Evolutionary conservation across 169 alveolate species (phyloP), one percentile per base, ranked within the genome.

Genomic region (Plasmodium falciparum): DNA sequence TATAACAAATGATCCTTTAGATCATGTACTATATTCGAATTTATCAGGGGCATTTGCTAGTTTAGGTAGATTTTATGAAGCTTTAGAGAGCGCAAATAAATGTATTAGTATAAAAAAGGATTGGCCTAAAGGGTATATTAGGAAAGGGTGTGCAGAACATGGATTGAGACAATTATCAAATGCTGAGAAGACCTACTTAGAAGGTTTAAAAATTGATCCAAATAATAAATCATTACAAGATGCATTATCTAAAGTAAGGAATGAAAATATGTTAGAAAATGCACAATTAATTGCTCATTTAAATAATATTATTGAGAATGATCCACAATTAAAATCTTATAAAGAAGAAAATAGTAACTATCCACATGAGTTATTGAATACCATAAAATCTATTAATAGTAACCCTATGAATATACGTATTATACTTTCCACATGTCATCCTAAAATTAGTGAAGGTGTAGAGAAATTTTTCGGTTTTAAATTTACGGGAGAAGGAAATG

Each of bases 41-140:
- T 92, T 99, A 74, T 96, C 99, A 5, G 99, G 98, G 20, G 98
- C 98, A 29, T 97, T 95, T 74, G 97, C 97, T 62, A 95, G 98
- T 65, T 74, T 97, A 65, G 71, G 93, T 33, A 91, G 95, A 88
- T 97, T 88, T 88, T 95, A 96, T 26, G 96, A 97, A 72, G 99
- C 99, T 15, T 92, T 97, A 61, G 95, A 89, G 11, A 99, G 96
- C 88, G 99, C 99, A 17, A 96, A 93, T 24, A 96, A 96, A 75
- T 97, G 99, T 73, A 94, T 97, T 54, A 83, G 95, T 56, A 88
- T 98, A 33, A 97, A 98, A 74, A 98, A 98, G 17, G 97, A 96
- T 45, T 97, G 99, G 98, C 97, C 98, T 5, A 97, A 97, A 89
- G 97, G 99, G n/a, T 93, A 97, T 93, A 75, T 98, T 67, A 92